These are phyloP conservation scores for Daldinia concentrica DNA, from an alignment of 495 filamentous ascomycete genomes.

Conservation along the genomic window DNA sequence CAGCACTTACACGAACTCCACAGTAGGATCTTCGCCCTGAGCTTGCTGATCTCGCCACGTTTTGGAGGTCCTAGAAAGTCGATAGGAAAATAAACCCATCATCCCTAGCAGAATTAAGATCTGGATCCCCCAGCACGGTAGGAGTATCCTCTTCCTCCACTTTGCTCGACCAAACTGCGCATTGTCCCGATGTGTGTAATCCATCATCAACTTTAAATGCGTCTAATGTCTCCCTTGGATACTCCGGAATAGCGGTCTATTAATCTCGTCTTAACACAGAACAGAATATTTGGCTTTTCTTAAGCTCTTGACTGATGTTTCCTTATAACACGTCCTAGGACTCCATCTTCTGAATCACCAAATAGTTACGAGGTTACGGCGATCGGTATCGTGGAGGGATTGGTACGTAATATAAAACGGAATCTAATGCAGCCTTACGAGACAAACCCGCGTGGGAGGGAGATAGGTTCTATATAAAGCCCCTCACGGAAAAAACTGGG, in stretches of 20 bases:
- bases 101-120: conserved; percentile 51
- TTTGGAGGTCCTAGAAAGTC: conserved; percentile 53
- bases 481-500: conserved; percentile 2
- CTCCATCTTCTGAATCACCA: neutral
- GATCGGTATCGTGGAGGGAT: neutral
- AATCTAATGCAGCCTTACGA: conserved; percentile 18
- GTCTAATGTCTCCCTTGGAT: neutral
- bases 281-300: neutral
- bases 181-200: conserved; percentile 51
- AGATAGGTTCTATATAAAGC: conserved; percentile 33
- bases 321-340: neutral
- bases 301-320: neutral
- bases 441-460: conserved; percentile 9
- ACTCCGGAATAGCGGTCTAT: neutral
- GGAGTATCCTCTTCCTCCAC: conserved; percentile 53
- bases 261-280: neutral
- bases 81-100: conserved; percentile 60
- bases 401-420: conserved; percentile 3
- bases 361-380: neutral
- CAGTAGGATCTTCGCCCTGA: conserved; percentile 48
- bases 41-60: conserved; percentile 51
- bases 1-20: conserved; percentile 58
- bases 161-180: conserved; percentile 53
- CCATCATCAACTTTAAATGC: conserved; percentile 32
- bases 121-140: conserved; percentile 55